Base-by-base conservation (phyloP, 2,329 filamentous ascomycete species). In the Aureobasidium vineae region DNA sequence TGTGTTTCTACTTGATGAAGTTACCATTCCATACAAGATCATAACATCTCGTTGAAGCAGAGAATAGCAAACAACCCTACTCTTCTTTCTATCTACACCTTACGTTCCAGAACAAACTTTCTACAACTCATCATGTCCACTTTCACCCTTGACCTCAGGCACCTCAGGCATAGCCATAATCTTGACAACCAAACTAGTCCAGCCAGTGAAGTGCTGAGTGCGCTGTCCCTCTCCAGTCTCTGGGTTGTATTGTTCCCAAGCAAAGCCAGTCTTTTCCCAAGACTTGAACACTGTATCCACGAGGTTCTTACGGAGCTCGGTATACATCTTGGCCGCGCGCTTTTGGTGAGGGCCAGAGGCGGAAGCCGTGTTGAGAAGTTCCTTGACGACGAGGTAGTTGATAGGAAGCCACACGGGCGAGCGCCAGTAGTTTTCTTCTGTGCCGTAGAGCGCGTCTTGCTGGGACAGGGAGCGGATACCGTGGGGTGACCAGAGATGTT, bases 111-210 rank as follows among this genome's bases (percentile, higher is more conserved):
- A 52, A 33, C n/a, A 33, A 5, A n/a, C 11, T 5, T 11, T 56
- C 53, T 56, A 85, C 73, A 85, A 71, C 75, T 85, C 83, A 72
- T 84, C 82, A 70, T 82, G 81, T 15, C 72, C 74, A 26, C 45
- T 23, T 63, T 68, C 59, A 41, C 66, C 54, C 69, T 68, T 7
- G 54, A 69, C 47, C 41, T 67, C 69, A 45, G 71, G 71, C 49
- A 91, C 74, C 71, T 96, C 89, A 7, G 92, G 90, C 91, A 99
- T 94, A 54, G 87, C 87, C 92, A 98, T 97, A 71, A 99, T 91
- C 82, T 97, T 97, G 53, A 98, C 93, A 56, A 98, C 91, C 78
- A 98, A 81, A 76, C 92, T 97, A n/a, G 95, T 99, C 95, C 95
- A 99, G 60, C 95, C 95, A 0, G 95, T 97, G 76, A 99, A 99